These are phyloP conservation scores for Hanseniaspora pseudoguilliermondii DNA, from an alignment of 805 yeast species.

Conservation along the genomic window DNA sequence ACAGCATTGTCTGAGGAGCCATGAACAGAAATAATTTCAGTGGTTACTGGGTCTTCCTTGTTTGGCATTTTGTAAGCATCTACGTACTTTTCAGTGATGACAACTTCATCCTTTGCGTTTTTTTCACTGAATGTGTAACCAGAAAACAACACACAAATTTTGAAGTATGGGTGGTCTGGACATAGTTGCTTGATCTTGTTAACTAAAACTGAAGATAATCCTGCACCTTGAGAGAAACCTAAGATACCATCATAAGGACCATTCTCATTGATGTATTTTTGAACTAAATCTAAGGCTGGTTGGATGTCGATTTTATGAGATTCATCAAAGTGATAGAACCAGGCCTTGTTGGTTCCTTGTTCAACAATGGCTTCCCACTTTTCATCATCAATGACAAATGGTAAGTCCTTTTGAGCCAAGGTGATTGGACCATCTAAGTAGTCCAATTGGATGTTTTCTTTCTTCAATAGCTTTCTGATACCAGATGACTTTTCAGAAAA, in stretches of 20 bases:
- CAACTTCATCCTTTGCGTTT: constrained; percentile 24
- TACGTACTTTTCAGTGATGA: constrained; percentile 28
- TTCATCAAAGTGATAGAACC: constrained; percentile 57
- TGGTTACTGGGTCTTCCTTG: constrained; percentile 21
- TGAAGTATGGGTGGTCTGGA: constrained; percentile 36
- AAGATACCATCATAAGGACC: constrained; percentile 81
- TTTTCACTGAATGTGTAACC: constrained; percentile 45
- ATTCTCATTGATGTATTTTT: constrained; percentile 41
- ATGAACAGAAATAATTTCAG: constrained; percentile 55
- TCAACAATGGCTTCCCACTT: constrained; percentile 38
- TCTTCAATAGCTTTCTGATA: constrained; percentile 59
- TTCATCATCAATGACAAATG: constrained; percentile 49
- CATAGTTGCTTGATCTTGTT: constrained; percentile 45
- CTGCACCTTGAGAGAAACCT: constrained; percentile 94
- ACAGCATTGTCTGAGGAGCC: constrained; percentile 87
- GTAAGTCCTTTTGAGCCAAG: constrained; percentile 57
- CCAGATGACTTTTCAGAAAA: constrained; percentile 87
- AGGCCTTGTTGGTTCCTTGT: constrained; percentile 41
- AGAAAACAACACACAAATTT: constrained; percentile 65
- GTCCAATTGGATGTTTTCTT: constrained; percentile 52
- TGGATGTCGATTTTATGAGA: constrained; percentile 39
- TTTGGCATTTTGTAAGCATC: constrained; percentile 24
- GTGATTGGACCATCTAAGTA: constrained; percentile 70
- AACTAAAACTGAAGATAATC: constrained; percentile 59
- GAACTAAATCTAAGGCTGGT: constrained; percentile 37